A percentile compares a stretch with the other conserved stretches of the same genome.
Conservation (phyloP, 2,329 filamentous ascomycete genomes). For the Cytospora leucostoma region DNA sequence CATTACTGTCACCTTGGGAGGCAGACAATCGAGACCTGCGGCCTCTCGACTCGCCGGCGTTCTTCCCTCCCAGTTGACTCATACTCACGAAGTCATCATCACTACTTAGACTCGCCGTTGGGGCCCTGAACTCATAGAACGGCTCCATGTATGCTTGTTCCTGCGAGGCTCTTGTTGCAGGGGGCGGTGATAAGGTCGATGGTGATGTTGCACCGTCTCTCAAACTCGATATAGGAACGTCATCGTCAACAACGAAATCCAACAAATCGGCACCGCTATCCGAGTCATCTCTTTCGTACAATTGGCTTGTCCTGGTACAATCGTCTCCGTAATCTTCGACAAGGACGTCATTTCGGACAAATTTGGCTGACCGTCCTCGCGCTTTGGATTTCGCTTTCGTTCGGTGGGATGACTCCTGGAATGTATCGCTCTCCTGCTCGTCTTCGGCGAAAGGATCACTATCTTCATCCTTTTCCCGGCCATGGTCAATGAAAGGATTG, state of each 20-base stretch:
- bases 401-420: neutral
- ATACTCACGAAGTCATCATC: conserved; percentile 25
- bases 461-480: conserved; percentile 22
- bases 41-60: neutral
- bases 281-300: conserved; percentile 48
- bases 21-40: conserved; percentile 6
- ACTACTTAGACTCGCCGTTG: conserved; percentile 20
- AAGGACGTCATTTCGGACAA: conserved; percentile 34
- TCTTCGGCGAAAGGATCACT: conserved; percentile 14
- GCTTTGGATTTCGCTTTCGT: conserved; percentile 6
- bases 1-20: conserved; percentile 16
- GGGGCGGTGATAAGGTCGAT: conserved; percentile 4
- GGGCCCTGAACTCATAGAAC: conserved; percentile 5
- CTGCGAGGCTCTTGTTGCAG: neutral
- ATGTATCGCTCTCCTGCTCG: conserved; percentile 8
- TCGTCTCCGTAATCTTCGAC: conserved; percentile 55
- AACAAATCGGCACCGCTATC: conserved; percentile 53
- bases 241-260: conserved; percentile 59
- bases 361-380: neutral
- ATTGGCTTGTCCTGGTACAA: conserved; percentile 51
- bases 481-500: conserved; percentile 13
- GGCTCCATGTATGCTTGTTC: neutral
- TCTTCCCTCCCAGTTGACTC: conserved; percentile 22
- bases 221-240: conserved; percentile 34
- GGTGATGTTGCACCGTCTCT: conserved; percentile 15